Percentiles rank a stretch among this genome's conserved stretches.
These are phyloP conservation scores for Diaporthe velutina DNA, from an alignment of 2,329 filamentous ascomycete species.

Conservation along the genomic window DNA sequence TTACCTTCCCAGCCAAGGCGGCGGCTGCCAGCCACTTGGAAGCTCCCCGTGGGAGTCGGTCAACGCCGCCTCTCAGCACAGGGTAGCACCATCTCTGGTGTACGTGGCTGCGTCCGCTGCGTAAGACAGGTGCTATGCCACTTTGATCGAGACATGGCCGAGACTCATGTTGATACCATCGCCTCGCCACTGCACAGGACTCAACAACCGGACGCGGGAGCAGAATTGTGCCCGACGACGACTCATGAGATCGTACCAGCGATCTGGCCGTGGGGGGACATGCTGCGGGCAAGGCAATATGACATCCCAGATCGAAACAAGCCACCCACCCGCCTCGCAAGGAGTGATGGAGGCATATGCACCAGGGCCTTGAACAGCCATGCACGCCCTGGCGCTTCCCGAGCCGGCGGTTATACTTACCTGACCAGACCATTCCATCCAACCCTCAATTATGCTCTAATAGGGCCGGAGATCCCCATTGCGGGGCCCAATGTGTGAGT, in stretches of 20 bases:
- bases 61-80: not conserved
- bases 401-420: conserved; percentile 22
- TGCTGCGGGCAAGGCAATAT: not conserved
- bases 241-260: not conserved
- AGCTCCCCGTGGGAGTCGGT: conserved; percentile 1
- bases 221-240: conserved; percentile 2
- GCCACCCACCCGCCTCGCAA: not conserved
- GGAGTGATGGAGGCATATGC: conserved; percentile 2
- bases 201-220: not conserved
- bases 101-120: not conserved
- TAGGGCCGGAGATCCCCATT: conserved; percentile 15
- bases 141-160: conserved; percentile 3
- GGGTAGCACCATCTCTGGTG: not conserved
- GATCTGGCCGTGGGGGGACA: conserved; percentile 3
- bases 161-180: not conserved
- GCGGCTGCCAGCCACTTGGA: conserved; percentile 26
- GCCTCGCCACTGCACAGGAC: not conserved
- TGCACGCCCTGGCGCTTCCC: conserved; percentile 18
- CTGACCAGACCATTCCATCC: not conserved
- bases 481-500: conserved; percentile 11
- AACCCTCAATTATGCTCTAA: not conserved
- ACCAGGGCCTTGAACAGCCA: not conserved
- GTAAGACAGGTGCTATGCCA: not conserved
- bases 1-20: conserved; percentile 6
- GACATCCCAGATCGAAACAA: conserved; percentile 20